Evolutionary conservation across 2,329 filamentous ascomycete species (phyloP), one percentile per base, ranked within the genome.

Genomic region (Ophiognomonia clavigignenti-juglandacearum): DNA sequence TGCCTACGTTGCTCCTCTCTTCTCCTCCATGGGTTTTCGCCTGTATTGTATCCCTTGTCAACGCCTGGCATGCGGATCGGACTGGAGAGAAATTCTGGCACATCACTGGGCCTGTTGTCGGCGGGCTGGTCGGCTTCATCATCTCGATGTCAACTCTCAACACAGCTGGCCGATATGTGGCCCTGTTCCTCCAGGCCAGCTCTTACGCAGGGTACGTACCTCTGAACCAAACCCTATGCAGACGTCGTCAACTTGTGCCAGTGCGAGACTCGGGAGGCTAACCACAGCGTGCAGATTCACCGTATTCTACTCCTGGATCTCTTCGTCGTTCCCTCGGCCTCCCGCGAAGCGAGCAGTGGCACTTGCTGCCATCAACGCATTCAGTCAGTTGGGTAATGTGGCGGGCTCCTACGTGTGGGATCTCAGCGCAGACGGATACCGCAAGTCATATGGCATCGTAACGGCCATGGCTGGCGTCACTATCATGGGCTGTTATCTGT

Each of bases 371-470:
- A 74, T 82, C 66, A 82, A 82, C 59, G 77, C 70, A 48, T 75
- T 77, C 62, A 71, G 69, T 34, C 77, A 78, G 64, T 66, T 80
- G 3, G 77, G 77, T 43, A 80, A 79, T 57, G 70, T 80, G 1
- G 79, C 80, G 0, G 80, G 80, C 2, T 77, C 73, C 0, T 84
- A 84, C 56, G 80, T 84, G 3, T 84, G 80, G 80, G 65, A 71
- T 43, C 68, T 84, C 41, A 64, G 69, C 20, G 78, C 72, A 0
- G 74, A 83, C 52, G 81, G 81, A 0, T 84, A 72, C 67, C 73
- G 80, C 53, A 75, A 78, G 65, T 82, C 78, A 51, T 84, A 84
- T 56, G 80, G 78, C 4, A 80, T 85, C 47, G 81, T 84, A 5
- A 73, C 75, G 13, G 69, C 77, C 57, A 84, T 84, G 80, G 84